These are phyloP conservation scores for Boletellus deceptivus DNA, from an alignment of 1,284 basidiomycete genomes.

Conservation along the genomic window DNA sequence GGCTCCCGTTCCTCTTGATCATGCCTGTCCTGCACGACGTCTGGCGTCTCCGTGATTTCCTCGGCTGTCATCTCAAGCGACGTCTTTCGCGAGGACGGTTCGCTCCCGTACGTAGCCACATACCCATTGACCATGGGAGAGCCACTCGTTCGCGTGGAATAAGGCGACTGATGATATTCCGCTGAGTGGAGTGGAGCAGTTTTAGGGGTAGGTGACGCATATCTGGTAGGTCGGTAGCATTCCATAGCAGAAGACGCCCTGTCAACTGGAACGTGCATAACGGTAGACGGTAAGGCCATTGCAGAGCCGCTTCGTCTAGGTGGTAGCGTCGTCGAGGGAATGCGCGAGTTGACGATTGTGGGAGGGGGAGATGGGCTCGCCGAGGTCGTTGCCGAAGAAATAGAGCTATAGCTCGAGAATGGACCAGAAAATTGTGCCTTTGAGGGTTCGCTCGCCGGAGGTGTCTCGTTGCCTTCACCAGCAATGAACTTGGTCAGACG, in stretches of 20 bases:
- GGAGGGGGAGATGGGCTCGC: slow-evolving; percentile 72
- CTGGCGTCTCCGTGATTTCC: slow-evolving; percentile 30
- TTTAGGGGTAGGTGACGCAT: slow-evolving; percentile 44
- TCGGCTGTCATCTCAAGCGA: slow-evolving; percentile 36
- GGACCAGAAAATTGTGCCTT: slow-evolving; percentile 66
- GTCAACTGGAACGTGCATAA: slow-evolving; percentile 53
- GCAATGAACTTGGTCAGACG: slow-evolving; percentile 95
- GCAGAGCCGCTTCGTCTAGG: slow-evolving; percentile 63
- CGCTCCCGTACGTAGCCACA: slow-evolving; percentile 23
- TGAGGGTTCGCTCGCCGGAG: slow-evolving; percentile 37
- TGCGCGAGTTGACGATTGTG: slow-evolving; percentile 47
- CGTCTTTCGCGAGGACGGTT: slow-evolving; percentile 26
- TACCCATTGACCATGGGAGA: slow-evolving; percentile 28
- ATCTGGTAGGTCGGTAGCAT: slow-evolving; percentile 49
- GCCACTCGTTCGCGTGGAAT: slow-evolving; percentile 34
- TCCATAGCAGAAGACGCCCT: slow-evolving; percentile 78
- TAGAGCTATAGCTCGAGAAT: slow-evolving; percentile 93
- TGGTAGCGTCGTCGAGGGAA: slow-evolving; percentile 40
- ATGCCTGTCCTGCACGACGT: slow-evolving; percentile 1
- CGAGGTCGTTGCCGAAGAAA: slow-evolving; percentile 78
- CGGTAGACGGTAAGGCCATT: slow-evolving; percentile 49
- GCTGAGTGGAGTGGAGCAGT: slow-evolving; percentile 30
- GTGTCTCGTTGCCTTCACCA: slow-evolving; percentile 68
- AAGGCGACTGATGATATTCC: slow-evolving; percentile 24
- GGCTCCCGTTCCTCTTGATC: slow-evolving; percentile 2